These are phyloP conservation scores for Dianthus caryophyllus DNA, from an alignment of 148 eudicot species.

Conservation along the genomic window DNA sequence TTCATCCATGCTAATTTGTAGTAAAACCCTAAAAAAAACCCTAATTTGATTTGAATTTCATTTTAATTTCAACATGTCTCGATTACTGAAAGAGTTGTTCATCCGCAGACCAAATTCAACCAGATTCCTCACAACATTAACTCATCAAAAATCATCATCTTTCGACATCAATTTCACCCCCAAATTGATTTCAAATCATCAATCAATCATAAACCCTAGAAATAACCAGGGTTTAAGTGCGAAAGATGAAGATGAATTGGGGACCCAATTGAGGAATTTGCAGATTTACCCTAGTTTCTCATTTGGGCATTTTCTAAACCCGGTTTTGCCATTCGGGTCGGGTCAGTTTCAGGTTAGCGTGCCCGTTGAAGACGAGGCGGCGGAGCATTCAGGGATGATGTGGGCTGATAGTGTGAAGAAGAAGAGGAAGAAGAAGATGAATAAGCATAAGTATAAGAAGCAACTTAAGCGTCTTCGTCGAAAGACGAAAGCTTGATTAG, in stretches of 20 bases:
- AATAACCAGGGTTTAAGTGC: constrained; percentile 18
- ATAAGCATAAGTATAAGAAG: constrained; percentile 55
- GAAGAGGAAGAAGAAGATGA: constrained; percentile 66
- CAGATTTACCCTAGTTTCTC: constrained; percentile 45
- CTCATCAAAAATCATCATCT: constrained; percentile 21
- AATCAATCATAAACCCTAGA: constrained; percentile 27
- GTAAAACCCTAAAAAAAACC: background rate
- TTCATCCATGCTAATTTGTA: background rate
- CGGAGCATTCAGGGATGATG: constrained; percentile 30
- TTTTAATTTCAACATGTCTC: constrained; percentile 20
- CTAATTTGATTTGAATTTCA: background rate
- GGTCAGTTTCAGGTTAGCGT: background rate
- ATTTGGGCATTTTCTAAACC: constrained; percentile 34
- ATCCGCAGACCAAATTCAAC: constrained; percentile 21
- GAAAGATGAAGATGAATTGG: constrained; percentile 2
- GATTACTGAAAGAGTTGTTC: constrained; percentile 24
- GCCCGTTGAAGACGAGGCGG: constrained; percentile 17
- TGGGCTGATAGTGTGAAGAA: constrained; percentile 69
- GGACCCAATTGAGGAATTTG: constrained; percentile 14
- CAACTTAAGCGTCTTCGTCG: constrained; percentile 44
- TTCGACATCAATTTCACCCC: constrained; percentile 18
- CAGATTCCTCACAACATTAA: constrained; percentile 21
- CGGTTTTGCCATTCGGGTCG: constrained; percentile 29
- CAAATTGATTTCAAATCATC: constrained; percentile 2
- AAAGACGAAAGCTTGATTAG: constrained; percentile 23